Base-by-base conservation (phyloP, 2,329 filamentous ascomycete species). In the Talaromyces pinophilus region DNA sequence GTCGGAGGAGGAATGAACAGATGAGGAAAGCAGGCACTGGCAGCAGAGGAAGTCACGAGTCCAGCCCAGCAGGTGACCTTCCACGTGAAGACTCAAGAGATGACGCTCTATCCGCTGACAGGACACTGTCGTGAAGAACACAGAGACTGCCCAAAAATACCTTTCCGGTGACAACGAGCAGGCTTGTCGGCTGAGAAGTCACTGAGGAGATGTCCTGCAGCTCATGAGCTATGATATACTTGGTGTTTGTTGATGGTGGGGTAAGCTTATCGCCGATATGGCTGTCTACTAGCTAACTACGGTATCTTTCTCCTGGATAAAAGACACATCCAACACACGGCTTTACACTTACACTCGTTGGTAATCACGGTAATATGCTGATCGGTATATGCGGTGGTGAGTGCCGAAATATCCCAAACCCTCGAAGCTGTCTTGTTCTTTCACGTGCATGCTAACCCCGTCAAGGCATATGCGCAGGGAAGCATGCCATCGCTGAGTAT, bases 401-500 rank as follows among this genome's bases (percentile, higher is more conserved):
- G 75, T 66, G 61, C 19, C 22, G 2, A 22, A 35, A 7, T 44
- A 8, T 7, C 11, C 22, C 22, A 13, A 30, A 19, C n/a, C 17
- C 15, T 10, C 11, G 38, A 15, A 54, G 33, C 19, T 46, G 11
- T 25, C 57, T 59, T 48, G 33, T 11, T 19, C 40, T 62, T 30
- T 17, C 17, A 22, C 55, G 38, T 25, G 3, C 25, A 64, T 50
- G 57, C 54, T 59, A 60, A 72, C 69, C 73, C 66, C 74, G 62
- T 30, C 30, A 74, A 95, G 93, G 92, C 74, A 94, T 97, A 73
- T 98, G 93, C 82, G 89, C 94, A 59, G 95, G 95, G 74, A 98
- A 97, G 82, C 89, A 88, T 76, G 92, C 92, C 10, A 92, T 98
- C 70, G 93, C 93, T 66, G 87, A 92, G 64, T 97, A 96, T 77